Percentiles rank a stretch among this genome's conserved stretches.
Evolutionary conservation across 768 basidiomycete species (phyloP).

Genomic region (Tulasnella calospora): DNA sequence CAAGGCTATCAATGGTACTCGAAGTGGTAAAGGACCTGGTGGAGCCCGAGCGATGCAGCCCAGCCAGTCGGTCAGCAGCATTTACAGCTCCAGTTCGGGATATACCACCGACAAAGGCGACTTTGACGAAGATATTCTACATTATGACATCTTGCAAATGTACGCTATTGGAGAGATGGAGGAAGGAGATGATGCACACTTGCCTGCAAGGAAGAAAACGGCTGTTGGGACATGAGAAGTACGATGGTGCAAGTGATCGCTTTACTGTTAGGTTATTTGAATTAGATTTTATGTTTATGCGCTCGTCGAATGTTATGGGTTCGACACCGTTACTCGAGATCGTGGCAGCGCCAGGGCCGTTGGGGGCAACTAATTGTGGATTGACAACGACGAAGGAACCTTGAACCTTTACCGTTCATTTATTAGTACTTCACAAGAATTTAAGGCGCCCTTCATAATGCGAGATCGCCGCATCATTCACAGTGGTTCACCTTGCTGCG

Average conservation of each 20-base stretch:
- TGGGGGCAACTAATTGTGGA: no score
- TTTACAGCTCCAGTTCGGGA: neutral
- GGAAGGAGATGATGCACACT: neutral
- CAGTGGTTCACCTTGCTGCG: no score
- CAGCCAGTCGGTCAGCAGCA: neutral
- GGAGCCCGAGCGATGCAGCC: neutral
- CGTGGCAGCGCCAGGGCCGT: no score
- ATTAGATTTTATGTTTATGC: neutral
- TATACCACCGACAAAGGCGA: neutral
- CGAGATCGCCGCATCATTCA: no score
- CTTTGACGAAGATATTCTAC: neutral
- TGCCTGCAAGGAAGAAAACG: neutral
- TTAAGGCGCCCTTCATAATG: no score
- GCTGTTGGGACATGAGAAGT: neutral
- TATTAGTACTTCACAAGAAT: no score
- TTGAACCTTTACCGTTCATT: no score
- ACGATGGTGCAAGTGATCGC: neutral
- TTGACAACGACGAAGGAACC: no score
- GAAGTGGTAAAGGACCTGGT: neutral
- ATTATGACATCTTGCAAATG: neutral
- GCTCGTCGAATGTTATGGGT: neutral
- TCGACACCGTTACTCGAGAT: neutral
- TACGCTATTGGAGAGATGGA: neutral
- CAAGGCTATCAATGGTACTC: neutral
- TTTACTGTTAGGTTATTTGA: neutral